Conservation (phyloP, 2,329 filamentous ascomycete species). For the Zasmidium cellare region DNA sequence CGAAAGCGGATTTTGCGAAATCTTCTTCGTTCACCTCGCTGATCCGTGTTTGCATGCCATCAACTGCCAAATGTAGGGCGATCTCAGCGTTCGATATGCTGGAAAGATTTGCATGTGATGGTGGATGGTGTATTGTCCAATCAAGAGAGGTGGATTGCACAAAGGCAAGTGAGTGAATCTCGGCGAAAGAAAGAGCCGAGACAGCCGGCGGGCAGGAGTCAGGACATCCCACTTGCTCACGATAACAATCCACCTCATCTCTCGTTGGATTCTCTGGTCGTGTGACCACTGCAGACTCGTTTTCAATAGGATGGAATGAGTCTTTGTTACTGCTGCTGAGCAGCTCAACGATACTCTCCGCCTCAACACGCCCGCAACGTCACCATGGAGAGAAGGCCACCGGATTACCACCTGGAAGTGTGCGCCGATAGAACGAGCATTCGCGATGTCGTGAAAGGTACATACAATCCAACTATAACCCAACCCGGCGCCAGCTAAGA, state of each 20-base stretch:
- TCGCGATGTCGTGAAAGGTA: conserved; percentile 86
- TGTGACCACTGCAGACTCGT: not conserved
- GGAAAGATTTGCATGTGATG: not conserved
- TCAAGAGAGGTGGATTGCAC: not conserved
- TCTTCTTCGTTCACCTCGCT: too few species aligned
- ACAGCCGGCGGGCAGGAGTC: not conserved
- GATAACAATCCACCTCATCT: not conserved
- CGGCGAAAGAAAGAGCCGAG: not conserved
- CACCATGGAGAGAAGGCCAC: conserved; percentile 66
- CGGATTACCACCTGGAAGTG: conserved; percentile 90
- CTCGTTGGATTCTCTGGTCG: not conserved
- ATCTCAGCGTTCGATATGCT: too few species aligned
- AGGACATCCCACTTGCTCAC: not conserved
- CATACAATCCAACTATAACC: not conserved
- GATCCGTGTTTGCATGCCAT: too few species aligned
- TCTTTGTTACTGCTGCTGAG: conserved; percentile 7
- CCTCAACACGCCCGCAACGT: not conserved
- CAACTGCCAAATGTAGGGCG: not conserved
- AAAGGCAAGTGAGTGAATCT: not conserved
- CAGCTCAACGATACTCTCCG: not conserved
- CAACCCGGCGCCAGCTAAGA: not conserved
- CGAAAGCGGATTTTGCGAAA: too few species aligned
- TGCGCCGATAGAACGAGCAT: conserved; percentile 89
- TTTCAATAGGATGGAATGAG: not conserved
- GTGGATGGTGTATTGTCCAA: not conserved